These are phyloP conservation scores for Tephrocybe sp. DNA, from an alignment of 768 basidiomycete species.

Conservation along the genomic window DNA sequence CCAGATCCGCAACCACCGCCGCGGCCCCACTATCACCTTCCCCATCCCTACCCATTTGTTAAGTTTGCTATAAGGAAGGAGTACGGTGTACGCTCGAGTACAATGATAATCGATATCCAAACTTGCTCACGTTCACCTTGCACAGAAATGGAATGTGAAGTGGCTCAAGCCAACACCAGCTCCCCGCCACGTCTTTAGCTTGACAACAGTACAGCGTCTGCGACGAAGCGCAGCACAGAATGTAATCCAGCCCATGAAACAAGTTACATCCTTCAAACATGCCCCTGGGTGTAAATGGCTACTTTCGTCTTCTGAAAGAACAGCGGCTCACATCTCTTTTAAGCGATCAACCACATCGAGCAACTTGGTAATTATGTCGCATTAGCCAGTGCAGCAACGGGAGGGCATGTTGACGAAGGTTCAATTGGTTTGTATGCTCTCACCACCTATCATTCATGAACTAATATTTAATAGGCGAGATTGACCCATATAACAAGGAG, in stretches of 20 bases:
- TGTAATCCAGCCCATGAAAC: slow-evolving; percentile 17
- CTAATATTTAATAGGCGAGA: slow-evolving; percentile 23
- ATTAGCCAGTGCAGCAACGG: slow-evolving; percentile 45
- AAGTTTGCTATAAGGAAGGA: neutral
- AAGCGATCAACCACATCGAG: slow-evolving; percentile 53
- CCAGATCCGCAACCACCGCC: neutral
- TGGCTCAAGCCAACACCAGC: neutral
- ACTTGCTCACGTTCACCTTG: neutral
- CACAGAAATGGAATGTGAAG: slow-evolving; percentile 1
- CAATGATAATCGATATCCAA: neutral
- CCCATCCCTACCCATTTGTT: slow-evolving; percentile 1
- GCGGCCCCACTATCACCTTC: slow-evolving; percentile 10
- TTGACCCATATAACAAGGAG: slow-evolving; percentile 43
- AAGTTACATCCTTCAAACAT: slow-evolving; percentile 36
- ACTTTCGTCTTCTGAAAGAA: neutral
- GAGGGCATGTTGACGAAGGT: slow-evolving; percentile 38
- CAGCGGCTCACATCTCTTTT: neutral
- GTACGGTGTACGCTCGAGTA: slow-evolving; percentile 17
- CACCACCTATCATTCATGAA: neutral
- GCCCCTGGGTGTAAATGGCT: slow-evolving; percentile 39
- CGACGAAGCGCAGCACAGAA: slow-evolving; percentile 5
- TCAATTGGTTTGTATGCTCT: slow-evolving; percentile 21
- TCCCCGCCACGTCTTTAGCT: neutral
- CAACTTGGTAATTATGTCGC: slow-evolving; percentile 43
- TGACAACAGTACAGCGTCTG: slow-evolving; percentile 5